Base-by-base conservation (phyloP, 2,329 filamentous ascomycete species). In the Aspergillus pseudoterreus region DNA sequence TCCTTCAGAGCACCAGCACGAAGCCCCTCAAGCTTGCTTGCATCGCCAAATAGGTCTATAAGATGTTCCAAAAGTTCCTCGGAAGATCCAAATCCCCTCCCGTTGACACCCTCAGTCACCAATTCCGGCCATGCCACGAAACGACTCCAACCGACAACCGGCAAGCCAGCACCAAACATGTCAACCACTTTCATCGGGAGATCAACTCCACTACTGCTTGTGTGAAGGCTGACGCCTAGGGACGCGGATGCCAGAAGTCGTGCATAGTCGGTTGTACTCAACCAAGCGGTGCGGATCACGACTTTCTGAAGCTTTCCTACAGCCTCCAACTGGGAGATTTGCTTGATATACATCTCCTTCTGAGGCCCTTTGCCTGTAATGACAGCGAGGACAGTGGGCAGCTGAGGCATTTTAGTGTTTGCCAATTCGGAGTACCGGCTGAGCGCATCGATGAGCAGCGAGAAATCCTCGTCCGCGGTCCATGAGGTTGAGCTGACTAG, bases 161-260 rank as follows among this genome's bases (percentile, higher is more conserved):
- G 94, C 24, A 99, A 75, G 0, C 92, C 94, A 0, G 92, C 88
- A 2, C 94, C 94, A 68, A 99, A 97, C 92, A 99, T 96, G 68
- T 99, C 94, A 12, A 99, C 92, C 1, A 99, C 91, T 73, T 99
- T 99, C 94, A 99, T 99, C 0, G 94, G 94, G 17, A 99, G 77
- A 71, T 99, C 94, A 0, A 99, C 91, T 1, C 94, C 94, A 2
- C 90, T 96, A 59, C 88, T 95, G 12, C 91, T 96, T 58, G 84
- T 96, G 74, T 99, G 94, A 22, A 99, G 76, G 51, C 90, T 95
- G 21, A 99, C 83, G 9, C 94, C 94, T 0, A 99, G 77, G 63
- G 96, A 92, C 3, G 94, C 91, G 42, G 86, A 86, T 10, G 87
- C 88, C 27, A 99, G 83, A 4, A 99, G 79, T 1, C 77, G 79